These are phyloP conservation scores for Isatis tinctoria DNA, from an alignment of 345 rosid species.

Conservation along the genomic window DNA sequence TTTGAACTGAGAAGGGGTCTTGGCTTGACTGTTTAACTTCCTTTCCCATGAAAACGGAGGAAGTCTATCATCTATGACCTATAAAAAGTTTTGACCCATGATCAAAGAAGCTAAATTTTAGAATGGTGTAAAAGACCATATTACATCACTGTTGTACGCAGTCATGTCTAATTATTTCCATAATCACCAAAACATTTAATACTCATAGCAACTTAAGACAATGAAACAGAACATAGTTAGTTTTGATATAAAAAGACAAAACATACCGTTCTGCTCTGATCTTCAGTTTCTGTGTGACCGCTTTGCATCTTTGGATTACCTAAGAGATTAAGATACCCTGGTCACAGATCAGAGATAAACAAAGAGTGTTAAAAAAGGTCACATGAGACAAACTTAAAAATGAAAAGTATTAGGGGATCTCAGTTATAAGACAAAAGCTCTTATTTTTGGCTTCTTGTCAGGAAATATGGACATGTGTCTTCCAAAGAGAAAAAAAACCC, in stretches of 20 bases:
- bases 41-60: conserved; percentile 60
- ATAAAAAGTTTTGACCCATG: conserved; percentile 1
- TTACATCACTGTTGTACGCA: not conserved
- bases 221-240: not conserved
- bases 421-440: not conserved
- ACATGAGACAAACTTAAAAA: not conserved
- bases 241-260: not conserved
- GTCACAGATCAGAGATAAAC: not conserved
- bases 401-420: not conserved
- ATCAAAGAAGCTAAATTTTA: not conserved
- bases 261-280: conserved; percentile 27
- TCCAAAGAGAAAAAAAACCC: not conserved
- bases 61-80: conserved; percentile 43
- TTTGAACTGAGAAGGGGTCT: conserved; percentile 37
- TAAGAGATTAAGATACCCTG: not conserved
- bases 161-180: not conserved
- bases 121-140: not conserved
- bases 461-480: not conserved
- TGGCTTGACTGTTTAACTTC: conserved; percentile 35
- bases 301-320: conserved; percentile 29
- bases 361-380: not conserved
- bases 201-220: not conserved
- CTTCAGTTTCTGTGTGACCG: conserved; percentile 11
- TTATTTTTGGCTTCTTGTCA: not conserved
- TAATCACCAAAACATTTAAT: not conserved